Conservation (phyloP, 345 rosid species). For the Cochlearia excelsa region DNA sequence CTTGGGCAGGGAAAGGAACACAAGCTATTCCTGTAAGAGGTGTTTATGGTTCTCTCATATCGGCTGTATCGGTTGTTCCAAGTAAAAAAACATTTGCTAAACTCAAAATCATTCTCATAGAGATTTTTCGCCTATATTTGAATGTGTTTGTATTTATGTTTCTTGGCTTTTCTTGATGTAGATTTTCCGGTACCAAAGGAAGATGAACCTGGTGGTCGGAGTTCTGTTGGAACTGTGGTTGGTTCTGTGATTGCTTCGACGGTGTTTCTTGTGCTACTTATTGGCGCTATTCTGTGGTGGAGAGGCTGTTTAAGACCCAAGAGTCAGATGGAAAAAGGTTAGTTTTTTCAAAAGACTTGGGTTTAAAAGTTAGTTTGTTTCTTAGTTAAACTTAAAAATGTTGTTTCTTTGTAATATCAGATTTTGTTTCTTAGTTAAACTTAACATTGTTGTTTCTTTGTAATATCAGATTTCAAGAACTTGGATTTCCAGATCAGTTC, state of each 20-base stretch:
- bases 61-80: conserved; percentile 49
- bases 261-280: conserved; percentile 32
- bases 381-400: not conserved
- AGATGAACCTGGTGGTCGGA: conserved; percentile 25
- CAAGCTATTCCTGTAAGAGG: conserved; percentile 39
- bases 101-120: not conserved
- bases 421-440: not conserved
- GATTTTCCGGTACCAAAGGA: conserved; percentile 34
- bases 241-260: conserved; percentile 37
- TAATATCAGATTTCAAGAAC: conserved; percentile 39
- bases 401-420: not conserved
- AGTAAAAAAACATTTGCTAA: conserved; percentile 29
- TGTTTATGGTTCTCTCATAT: conserved; percentile 62
- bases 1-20: conserved; percentile 73
- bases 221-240: conserved; percentile 29
- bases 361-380: conserved; percentile 27
- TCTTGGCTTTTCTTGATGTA: conserved; percentile 5
- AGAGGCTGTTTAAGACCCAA: conserved; percentile 40
- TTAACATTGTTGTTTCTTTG: too few species aligned
- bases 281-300: conserved; percentile 51
- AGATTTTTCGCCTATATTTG: not conserved
- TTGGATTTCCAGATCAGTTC: conserved; percentile 43
- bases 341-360: not conserved
- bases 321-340: conserved; percentile 42
- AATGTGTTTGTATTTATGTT: not conserved